Base-by-base conservation (phyloP, 2,329 filamentous ascomycete genomes). In the Erysiphe pulchra region DNA sequence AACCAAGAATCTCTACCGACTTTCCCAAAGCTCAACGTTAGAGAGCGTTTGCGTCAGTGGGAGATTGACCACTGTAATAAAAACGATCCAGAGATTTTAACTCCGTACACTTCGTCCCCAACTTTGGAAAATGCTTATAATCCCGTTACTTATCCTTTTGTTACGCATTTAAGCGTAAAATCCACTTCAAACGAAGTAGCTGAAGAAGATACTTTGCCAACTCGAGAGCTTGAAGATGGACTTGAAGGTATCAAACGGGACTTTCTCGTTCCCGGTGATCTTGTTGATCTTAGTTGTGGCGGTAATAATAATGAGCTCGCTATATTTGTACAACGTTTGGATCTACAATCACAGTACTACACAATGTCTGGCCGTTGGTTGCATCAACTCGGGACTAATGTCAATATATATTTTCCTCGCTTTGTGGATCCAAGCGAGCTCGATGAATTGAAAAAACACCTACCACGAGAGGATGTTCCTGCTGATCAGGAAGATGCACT, bases 341-440 rank as follows among this genome's bases (percentile, higher is more conserved):
- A 56, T 1, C 50, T 32, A 3, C 53, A 60, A 28, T 60, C 57
- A 33, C 68, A 71, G 47, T 68, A 67, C 53, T 67, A 66, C 53
- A 65, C 63, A 7, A 62, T 67, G 53, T 59, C 63, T 44, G 69
- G 69, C 10, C 61, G 60, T 48, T 71, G 67, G 66, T 48, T 61
- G 17, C 61, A 66, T 50, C 52, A 58, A 14, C 45, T 18, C 3
- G 54, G 41, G 61, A 8, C 49, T 48, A 12, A 45, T 48, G 12
- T 56, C 65, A 34, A 57, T 59, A 71, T 67, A 50, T 61, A 59
- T 34, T 61, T 70, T 13, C 61, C 64, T 9, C 56, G 57, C 31
- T 70, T 65, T 51, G 59, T 70, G 4, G 54, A 62, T 18, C 57
- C 59, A 10, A 48, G 59, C 6, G 54, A 65, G 41, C 49, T 72